A percentile compares a stretch with the other conserved stretches of the same genome.
Evolutionary conservation across 1,284 basidiomycete species (phyloP).

Genomic region (Ustilago esculenta): DNA sequence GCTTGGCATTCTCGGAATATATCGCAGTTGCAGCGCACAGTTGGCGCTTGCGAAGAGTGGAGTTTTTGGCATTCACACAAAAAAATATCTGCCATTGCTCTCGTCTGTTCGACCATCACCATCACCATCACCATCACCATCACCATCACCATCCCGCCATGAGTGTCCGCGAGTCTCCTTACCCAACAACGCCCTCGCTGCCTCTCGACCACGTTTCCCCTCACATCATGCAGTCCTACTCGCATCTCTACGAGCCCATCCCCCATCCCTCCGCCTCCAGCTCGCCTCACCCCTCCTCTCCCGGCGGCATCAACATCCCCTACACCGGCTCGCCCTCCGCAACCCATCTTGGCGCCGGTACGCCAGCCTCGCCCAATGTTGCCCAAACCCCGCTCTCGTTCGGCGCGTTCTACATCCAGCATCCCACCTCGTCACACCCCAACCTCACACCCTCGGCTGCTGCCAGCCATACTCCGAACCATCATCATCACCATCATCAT

Average conservation of each 20-base stretch:
- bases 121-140: not conserved
- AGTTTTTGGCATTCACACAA: not conserved
- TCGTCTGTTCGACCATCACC: not conserved
- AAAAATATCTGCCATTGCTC: not conserved
- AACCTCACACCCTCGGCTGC: no score
- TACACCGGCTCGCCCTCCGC: conserved; percentile 39
- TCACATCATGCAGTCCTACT: conserved; percentile 36
- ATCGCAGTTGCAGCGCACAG: no score
- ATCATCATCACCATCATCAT: conserved; percentile 15
- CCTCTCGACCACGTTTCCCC: conserved; percentile 4
- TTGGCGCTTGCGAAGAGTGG: no score
- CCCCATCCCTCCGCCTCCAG: conserved; percentile 20
- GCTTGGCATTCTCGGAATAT: no score
- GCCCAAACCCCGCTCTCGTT: conserved; percentile 32
- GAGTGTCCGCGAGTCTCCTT: not conserved
- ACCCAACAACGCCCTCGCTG: no score
- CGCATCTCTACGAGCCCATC: conserved; percentile 45
- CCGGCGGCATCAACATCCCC: conserved; percentile 43
- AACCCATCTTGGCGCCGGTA: conserved; percentile 16
- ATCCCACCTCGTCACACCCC: conserved; percentile 25
- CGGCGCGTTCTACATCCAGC: conserved; percentile 50
- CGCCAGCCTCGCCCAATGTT: conserved; percentile 17
- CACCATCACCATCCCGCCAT: not conserved
- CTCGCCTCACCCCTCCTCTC: conserved; percentile 39
- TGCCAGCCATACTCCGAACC: conserved; percentile 5